phyloP scores from a whole-genome alignment of 2,329 filamentous ascomycete species.

The Phaeosphaeria sp. region DNA sequence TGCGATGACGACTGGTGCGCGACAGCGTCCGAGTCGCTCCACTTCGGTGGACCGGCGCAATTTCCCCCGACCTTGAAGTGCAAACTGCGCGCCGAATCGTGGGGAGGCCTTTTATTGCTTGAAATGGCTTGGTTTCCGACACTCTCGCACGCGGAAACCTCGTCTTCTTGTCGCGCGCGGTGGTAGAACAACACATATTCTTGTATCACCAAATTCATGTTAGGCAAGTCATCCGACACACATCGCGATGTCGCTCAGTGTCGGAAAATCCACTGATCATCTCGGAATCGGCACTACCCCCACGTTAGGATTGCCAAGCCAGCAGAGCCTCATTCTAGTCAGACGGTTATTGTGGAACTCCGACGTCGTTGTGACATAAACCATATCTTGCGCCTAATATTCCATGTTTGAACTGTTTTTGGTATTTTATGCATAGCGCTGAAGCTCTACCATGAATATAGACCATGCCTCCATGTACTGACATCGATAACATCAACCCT shows the following conservation, averaged over 20 bases:
- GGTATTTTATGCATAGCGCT: neutral
- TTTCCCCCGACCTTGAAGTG: slow-evolving; percentile 3
- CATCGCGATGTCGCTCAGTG: neutral
- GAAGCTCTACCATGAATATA: neutral
- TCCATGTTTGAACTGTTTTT: slow-evolving; percentile 4
- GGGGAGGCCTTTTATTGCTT: slow-evolving; percentile 1
- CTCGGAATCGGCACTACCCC: slow-evolving; percentile 6
- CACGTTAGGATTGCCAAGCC: slow-evolving; percentile 11
- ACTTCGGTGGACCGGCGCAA: slow-evolving; percentile 15
- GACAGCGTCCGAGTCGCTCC: slow-evolving; percentile 14
- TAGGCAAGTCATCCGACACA: neutral
- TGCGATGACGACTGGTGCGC: slow-evolving; percentile 18
- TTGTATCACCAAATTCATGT: neutral
- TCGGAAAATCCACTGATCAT: neutral
- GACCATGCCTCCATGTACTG: neutral
- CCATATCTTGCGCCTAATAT: slow-evolving; percentile 7
- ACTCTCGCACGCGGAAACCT: neutral
- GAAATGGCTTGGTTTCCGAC: neutral
- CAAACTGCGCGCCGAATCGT: neutral
- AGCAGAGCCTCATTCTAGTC: slow-evolving; percentile 20
- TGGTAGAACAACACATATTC: neutral
- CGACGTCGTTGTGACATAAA: slow-evolving; percentile 10
- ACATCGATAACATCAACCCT: neutral
- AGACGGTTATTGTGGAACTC: neutral
- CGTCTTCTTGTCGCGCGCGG: neutral